Evolutionary conservation across 352 stramenopile genomes (phyloP), one percentile per base, ranked within the genome.

Genomic region (Phytophthora cryptogea): DNA sequence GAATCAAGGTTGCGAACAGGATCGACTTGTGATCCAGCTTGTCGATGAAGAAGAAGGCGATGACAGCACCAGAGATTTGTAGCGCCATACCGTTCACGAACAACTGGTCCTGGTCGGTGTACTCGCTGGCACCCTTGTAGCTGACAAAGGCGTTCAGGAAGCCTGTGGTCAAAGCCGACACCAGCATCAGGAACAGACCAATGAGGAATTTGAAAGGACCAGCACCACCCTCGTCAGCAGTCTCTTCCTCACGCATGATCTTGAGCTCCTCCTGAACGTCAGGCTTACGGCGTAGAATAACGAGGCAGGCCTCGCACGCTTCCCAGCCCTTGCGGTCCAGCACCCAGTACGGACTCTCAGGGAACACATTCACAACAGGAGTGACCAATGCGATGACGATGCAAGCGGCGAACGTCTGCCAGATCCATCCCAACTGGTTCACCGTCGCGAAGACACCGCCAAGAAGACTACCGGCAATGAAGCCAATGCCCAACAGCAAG

Each of bases 31-130:
- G 81, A 55, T 89, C 80, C 20, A 89, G 52, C 54, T 85, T 84
- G 67, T 92, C 83, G 31, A 92, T 89, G 66, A 89, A 83, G 66
- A 92, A 92, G 60, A 92, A 86, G 50, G 78, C 76, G 13, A 92
- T 63, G 3, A 82, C 50, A 4, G 80, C 72, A 43, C 83, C 83
- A 2, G 66, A 59, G n/a, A 85, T 48, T 55, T 92, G 74, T 30
- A 92, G 55, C 16, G 71, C 55, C 52, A 88, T 71, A 9, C 56
- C 72, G 61, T 83, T 87, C 33, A 88, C 75, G 32, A 85, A 88
- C 36, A 86, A 69, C 16, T 74, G 47, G 26, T 74, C 62, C 48
- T 79, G 62, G 23, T 86, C 66, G 5, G 69, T 76, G 66, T 78
- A 78, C 48, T 81, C 59, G 31, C 54, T 72, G 4, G 61, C 68